Evolutionary conservation across 2,329 filamentous ascomycete genomes (phyloP).

Genomic region (Pseudogymnoascus pannorum): DNA sequence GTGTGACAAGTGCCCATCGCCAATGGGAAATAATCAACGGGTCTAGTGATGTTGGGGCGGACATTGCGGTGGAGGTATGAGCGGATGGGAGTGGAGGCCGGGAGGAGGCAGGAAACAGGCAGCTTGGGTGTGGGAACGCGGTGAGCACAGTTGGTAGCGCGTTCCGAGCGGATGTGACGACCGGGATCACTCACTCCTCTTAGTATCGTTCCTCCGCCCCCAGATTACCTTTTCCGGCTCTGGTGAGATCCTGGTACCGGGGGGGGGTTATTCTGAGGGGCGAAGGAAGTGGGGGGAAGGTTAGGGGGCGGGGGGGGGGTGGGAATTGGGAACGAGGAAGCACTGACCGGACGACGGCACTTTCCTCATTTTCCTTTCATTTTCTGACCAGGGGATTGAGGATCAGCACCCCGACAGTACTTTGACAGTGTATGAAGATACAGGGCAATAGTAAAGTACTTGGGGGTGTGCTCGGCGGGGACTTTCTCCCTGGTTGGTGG

Average conservation of each 20-base stretch:
- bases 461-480: background rate
- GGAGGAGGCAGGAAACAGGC: conserved; percentile 2
- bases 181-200: conserved; percentile 1
- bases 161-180: background rate
- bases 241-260: conserved; percentile 3
- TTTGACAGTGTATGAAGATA: background rate
- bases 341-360: background rate
- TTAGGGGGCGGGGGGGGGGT: background rate
- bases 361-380: background rate
- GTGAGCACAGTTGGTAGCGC: conserved; percentile 3
- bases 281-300: background rate
- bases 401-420: background rate
- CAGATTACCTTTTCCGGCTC: conserved; percentile 7
- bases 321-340: background rate
- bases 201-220: conserved; percentile 7
- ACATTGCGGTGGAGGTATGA: conserved; percentile 4
- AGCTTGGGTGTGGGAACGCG: background rate
- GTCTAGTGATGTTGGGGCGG: conserved; percentile 6
- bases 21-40: conserved; percentile 5
- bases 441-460: background rate
- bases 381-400: background rate
- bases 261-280: background rate
- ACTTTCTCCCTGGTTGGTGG: background rate
- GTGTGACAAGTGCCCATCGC: conserved; percentile 6
- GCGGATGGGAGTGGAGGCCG: conserved; percentile 6